Evolutionary conservation across 768 basidiomycete genomes (phyloP).

Genomic region (Leccinellum rugosiceps): DNA sequence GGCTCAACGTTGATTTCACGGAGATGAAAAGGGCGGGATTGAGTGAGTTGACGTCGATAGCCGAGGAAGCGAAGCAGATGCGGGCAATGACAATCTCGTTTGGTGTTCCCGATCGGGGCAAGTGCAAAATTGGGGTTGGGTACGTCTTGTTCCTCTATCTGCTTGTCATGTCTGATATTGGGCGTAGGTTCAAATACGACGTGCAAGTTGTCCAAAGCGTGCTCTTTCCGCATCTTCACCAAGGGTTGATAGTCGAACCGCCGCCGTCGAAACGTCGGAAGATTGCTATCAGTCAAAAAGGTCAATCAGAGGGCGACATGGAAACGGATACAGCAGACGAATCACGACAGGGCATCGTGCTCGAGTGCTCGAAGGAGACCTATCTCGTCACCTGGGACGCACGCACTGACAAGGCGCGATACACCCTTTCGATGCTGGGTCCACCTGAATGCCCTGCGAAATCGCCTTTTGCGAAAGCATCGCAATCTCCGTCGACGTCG

Average conservation of each 20-base stretch:
- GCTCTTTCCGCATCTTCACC: slow-evolving; percentile 40
- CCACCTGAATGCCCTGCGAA: neutral
- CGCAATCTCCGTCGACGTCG: neutral
- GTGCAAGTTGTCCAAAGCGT: slow-evolving; percentile 40
- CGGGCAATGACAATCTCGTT: slow-evolving; percentile 48
- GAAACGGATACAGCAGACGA: slow-evolving; percentile 13
- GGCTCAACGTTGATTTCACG: slow-evolving; percentile 25
- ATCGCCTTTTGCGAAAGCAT: neutral
- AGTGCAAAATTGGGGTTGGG: slow-evolving; percentile 42
- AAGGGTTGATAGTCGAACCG: slow-evolving; percentile 11
- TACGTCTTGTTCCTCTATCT: slow-evolving; percentile 26
- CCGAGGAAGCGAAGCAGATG: slow-evolving; percentile 40
- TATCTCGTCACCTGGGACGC: slow-evolving; percentile 18
- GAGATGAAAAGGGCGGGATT: slow-evolving; percentile 20
- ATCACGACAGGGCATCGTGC: slow-evolving; percentile 16
- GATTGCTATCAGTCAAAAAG: slow-evolving; percentile 6
- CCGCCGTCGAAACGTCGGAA: slow-evolving; percentile 30
- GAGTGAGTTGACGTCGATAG: slow-evolving; percentile 21
- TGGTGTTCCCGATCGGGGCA: slow-evolving; percentile 32
- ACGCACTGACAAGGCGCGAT: slow-evolving; percentile 11
- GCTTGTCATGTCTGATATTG: neutral
- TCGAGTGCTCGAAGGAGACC: slow-evolving; percentile 23
- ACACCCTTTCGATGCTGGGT: slow-evolving; percentile 18
- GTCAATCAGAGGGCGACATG: slow-evolving; percentile 5
- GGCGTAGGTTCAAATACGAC: slow-evolving; percentile 51